Percentiles rank a stretch among this genome's conserved stretches.
Evolutionary conservation across 23 red algal species (phyloP).

Genomic region (Cyanidioschyzon merolae): DNA sequence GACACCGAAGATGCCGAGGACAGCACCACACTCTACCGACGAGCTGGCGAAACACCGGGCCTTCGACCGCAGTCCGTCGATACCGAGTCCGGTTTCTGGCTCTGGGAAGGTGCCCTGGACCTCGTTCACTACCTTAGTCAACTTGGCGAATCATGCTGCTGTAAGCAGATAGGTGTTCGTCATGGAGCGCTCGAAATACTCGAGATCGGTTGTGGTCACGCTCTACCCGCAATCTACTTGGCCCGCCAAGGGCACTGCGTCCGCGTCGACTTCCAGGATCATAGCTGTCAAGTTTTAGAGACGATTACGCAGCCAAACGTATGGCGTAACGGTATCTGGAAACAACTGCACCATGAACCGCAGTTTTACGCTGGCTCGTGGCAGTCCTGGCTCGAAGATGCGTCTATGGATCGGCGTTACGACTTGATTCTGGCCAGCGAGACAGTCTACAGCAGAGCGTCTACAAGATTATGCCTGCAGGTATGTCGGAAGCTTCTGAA

Average conservation of each 20-base stretch:
- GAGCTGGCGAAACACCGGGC: background rate
- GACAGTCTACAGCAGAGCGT: constrained; percentile 3
- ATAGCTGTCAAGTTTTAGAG: background rate
- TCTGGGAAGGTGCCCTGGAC: constrained; percentile 1
- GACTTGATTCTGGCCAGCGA: constrained; percentile 2
- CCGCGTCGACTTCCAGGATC: constrained; percentile 7
- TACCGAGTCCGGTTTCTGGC: background rate
- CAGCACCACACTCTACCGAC: no score
- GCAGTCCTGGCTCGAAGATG: background rate
- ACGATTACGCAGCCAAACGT: background rate
- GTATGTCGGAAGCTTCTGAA: background rate
- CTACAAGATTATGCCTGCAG: background rate
- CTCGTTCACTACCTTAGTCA: background rate
- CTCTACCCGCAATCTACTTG: background rate
- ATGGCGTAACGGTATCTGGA: background rate
- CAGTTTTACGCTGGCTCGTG: background rate
- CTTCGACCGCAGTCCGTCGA: background rate
- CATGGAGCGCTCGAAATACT: background rate
- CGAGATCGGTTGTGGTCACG: constrained; percentile 15
- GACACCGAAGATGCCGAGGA: no score
- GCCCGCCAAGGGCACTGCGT: background rate
- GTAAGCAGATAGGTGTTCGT: background rate
- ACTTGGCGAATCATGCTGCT: background rate
- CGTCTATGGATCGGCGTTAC: background rate
- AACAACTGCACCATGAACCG: background rate